A percentile compares a stretch with the other conserved stretches of the same genome.
Conservation (phyloP, 2,329 filamentous ascomycete genomes). For the Pestalotiopsis sp. region DNA sequence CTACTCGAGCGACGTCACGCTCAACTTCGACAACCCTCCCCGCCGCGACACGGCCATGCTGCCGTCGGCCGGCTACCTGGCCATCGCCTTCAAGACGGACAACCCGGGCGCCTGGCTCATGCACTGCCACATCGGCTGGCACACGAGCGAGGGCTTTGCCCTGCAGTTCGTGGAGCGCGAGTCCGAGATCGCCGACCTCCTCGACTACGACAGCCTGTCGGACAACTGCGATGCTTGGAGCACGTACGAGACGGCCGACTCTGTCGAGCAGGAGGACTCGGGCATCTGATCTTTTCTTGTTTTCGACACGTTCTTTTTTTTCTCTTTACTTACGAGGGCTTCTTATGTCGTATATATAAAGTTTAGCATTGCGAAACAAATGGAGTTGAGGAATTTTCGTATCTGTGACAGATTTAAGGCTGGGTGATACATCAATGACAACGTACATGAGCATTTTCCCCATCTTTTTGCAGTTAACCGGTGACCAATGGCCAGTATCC, state of each 20-base stretch:
- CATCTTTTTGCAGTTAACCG: no score
- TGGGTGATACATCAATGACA: background rate
- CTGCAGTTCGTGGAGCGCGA: conserved; percentile 11
- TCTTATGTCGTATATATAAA: background rate
- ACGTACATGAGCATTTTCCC: background rate
- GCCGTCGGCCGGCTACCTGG: conserved; percentile 47
- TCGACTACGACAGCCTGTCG: conserved; percentile 7
- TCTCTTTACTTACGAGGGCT: background rate
- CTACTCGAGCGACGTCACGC: conserved; percentile 29
- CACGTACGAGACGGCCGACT: background rate
- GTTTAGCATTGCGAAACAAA: background rate
- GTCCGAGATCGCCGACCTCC: conserved; percentile 4
- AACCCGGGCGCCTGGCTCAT: conserved; percentile 46
- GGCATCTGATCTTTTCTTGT: conserved; percentile 6
- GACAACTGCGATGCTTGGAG: conserved; percentile 9
- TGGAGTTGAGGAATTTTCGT: background rate
- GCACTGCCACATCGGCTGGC: conserved; percentile 15
- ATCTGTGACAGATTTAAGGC: background rate
- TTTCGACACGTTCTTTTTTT: background rate
- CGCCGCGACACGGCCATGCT: conserved; percentile 53
- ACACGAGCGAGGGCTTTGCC: conserved; percentile 10
- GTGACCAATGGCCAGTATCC: no score
- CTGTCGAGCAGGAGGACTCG: conserved; percentile 9
- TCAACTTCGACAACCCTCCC: conserved; percentile 46
- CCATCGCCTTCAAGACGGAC: conserved; percentile 52